Base-by-base conservation (phyloP, 1,284 basidiomycete species). In the Prillingera fragicola region DNA sequence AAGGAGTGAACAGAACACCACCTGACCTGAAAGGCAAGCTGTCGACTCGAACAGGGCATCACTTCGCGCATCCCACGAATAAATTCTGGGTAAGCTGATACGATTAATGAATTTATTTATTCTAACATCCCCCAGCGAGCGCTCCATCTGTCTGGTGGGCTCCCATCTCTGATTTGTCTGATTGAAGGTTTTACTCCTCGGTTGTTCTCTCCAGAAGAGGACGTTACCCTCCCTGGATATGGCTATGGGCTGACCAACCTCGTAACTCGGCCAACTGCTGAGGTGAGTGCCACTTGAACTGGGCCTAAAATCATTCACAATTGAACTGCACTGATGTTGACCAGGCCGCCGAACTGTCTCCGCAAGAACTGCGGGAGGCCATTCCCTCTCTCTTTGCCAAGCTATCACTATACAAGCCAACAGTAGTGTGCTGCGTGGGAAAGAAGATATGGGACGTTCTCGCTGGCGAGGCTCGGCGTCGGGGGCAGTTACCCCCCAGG, bases 51-150 rank as follows among this genome's bases (percentile, higher is more conserved):
- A n/a, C n/a, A n/a, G 83, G 84, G 1, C 80, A 83, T 61, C 84
- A 86, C 61, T 87, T 81, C 59, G 82, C 79, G 1, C 78, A 82
- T 55, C 79, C 79, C 1, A 80, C 79, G 1, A 87, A 87, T 60
- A 70, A 70, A 49, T 73, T 69, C 47, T 73, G 67, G 67, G 63
- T 65, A 32, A 38, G 61, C 9, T 17, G 32, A 38, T 35, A 19
- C 10, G 6, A 6, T 24, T 3, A n/a, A 13, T 18, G 21, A 13
- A 25, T n/a, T 22, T 39, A 39, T n/a, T n/a, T n/a, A n/a, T n/a
- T 23, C 28, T 12, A 21, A 6, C n/a, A 18, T 36, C 8, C 22
- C 13, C 8, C 35, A 62, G 80, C 71, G 71, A 35, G 79, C 78
- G 42, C 72, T 84, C 0, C 69, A 79, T 53, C 71, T 73, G 15